Evolutionary conservation across 2,329 filamentous ascomycete genomes (phyloP), one percentile per base, ranked within the genome.

Genomic region (Paecilomyces fulvus): DNA sequence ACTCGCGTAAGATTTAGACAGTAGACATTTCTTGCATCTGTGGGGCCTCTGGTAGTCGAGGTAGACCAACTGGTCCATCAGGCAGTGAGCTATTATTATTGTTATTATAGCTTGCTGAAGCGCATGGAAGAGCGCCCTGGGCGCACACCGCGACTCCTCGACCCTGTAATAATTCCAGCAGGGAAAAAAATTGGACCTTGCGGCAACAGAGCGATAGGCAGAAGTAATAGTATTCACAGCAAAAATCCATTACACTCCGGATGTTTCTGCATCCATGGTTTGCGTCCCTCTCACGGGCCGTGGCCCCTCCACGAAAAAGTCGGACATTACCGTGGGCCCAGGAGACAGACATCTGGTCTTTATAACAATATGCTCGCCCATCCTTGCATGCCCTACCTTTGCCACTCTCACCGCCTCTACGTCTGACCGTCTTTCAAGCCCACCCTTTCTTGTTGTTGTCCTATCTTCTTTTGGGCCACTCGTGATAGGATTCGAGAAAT

Each of bases 301-400:
- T 58, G 58, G 58, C 59, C 58, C 58, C 57, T 59, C 53, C 56
- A 60, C n/a, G 25, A 54, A 55, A 56, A 51, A 61, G 56, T 62
- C 60, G 61, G 61, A 57, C 57, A 55, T 60, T 61, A 63, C 57
- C 62, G 61, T 63, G 60, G 61, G 58, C 37, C 55, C 58, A 55
- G 51, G 12, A 37, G 23, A 33, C 11, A 37, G 23, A 33, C 11
- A 8, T 43, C 21, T 21, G 20, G 51, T 58, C 28, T 52, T 53
- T 50, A 25, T 49, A 49, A 56, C n/a, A 37, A 37, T 37, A 43
- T 43, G 37, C 37, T 43, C 37, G 37, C 37, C 37, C 37, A 43
- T 43, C 37, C 37, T 20, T 43, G 37, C 37, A 43, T 43, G 37
- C n/a, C 37, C 37, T 43, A 17, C 17, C 37, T 43, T 43, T n/a